Conservation (phyloP, 106 monocot species). For the Acorus gramineus region DNA sequence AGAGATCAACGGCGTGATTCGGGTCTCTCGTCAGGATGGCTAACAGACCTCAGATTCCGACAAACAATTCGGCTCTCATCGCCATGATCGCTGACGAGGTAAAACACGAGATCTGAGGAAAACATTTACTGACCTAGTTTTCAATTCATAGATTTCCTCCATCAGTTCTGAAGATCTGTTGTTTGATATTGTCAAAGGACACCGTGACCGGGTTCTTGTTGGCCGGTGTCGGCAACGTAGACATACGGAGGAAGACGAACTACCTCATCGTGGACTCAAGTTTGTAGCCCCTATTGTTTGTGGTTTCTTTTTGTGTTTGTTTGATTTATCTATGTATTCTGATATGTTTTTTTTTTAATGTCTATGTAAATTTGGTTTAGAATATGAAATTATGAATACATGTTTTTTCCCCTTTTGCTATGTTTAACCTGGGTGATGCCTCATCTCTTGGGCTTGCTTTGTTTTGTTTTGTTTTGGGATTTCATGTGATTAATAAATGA, state of each 20-base stretch:
- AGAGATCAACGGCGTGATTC: too few relatives aligned
- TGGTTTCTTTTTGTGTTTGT: neutral
- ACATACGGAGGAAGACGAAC: constrained; percentile 62
- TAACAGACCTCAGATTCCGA: constrained; percentile 36
- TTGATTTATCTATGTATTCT: neutral
- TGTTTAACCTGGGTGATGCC: too few relatives aligned
- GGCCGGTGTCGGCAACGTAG: constrained; percentile 77
- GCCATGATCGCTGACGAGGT: constrained; percentile 85
- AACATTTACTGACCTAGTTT: too few relatives aligned
- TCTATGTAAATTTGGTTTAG: neutral
- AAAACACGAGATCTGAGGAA: neutral
- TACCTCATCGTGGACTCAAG: constrained; percentile 77
- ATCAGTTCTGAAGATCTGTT: neutral
- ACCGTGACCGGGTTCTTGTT: constrained; percentile 68
- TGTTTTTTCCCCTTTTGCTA: too few relatives aligned
- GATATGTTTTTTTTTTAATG: neutral
- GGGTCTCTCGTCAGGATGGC: constrained; percentile 27
- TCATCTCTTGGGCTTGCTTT: too few relatives aligned
- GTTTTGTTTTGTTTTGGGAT: too few relatives aligned
- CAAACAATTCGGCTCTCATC: constrained; percentile 57
- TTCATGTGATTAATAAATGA: too few relatives aligned
- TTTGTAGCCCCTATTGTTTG: constrained; percentile 6
- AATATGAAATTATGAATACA: too few relatives aligned
- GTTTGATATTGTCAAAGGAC: constrained; percentile 27
- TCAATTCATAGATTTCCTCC: too few relatives aligned